Evolutionary conservation across 1,284 basidiomycete genomes (phyloP), one percentile per base, ranked within the genome.

Genomic region (Wolfiporia cocos): DNA sequence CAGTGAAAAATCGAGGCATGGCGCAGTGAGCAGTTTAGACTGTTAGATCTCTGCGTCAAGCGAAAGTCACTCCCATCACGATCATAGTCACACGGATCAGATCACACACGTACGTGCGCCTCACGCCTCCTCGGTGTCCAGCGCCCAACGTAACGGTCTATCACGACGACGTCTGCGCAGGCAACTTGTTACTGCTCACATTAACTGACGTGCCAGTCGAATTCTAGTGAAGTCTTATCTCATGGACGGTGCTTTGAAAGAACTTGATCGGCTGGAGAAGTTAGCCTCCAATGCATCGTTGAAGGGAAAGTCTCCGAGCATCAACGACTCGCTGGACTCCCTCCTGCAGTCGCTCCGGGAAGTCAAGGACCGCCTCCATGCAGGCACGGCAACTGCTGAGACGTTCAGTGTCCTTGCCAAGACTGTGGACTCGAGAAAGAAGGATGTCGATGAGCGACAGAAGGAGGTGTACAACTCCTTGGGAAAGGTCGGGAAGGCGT

Each of bases 381-480:
- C 69, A 0, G 78, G 78, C n/a, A 66, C 70, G 21, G 68, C 73
- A 23, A 69, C 76, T 3, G 70, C 76, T 41, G 72, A 73, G 5
- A 72, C 76, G 28, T 68, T 86, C 18, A 63, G 61, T 19, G 61
- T 72, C 9, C 63, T 92, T 18, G 67, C 74, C 18, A 76, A 76
- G 56, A 68, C 70, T 2, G 69, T 89, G 2, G 84, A 87, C 32
- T 61, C 68, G 2, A 78, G 69, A 57, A 92, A 87, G 78, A 91
- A 84, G 62, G 88, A 91, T 43, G 70, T 92, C 0, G 90, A 92
- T 49, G 87, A 92, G 36, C 74, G 82, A 1, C 81, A 93, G 68
- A 95, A 93, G 63, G 90, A 91, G 52, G 75, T 92, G 40, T 90
- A 93, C 56, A 76, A 73, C 19, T 79, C 82, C 1, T 65, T 94